Percentiles rank a stretch among this genome's conserved stretches.
Evolutionary conservation across 495 filamentous ascomycete species (phyloP).

Genomic region (Lasiosphaeriaceae sp.): DNA sequence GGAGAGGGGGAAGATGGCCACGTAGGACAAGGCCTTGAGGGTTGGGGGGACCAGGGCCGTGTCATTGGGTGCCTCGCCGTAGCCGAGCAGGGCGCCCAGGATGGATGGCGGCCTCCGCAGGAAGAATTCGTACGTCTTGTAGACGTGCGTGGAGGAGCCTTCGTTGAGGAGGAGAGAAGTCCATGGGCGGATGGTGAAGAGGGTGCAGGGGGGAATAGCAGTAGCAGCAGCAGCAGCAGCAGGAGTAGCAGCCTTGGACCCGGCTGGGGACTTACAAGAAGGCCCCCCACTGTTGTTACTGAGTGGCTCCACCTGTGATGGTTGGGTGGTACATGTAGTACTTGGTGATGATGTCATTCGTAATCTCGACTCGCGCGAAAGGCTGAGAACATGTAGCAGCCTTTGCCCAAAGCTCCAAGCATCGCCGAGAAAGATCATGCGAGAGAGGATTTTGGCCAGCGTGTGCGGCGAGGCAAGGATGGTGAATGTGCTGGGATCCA

Average conservation of each 20-base stretch:
- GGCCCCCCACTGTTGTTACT: too few species aligned
- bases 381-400: conserved; percentile 42
- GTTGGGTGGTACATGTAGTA: too few species aligned
- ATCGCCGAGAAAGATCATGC: conserved; percentile 34
- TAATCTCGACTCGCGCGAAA: conserved; percentile 15
- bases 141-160: conserved; percentile 35
- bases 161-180: conserved; percentile 41
- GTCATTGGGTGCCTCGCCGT: conserved; percentile 28
- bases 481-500: conserved; percentile 40
- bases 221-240: neutral
- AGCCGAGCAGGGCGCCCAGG: conserved; percentile 34
- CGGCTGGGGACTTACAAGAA: neutral
- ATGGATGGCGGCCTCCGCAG: conserved; percentile 36
- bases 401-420: conserved; percentile 34
- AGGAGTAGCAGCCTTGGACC: neutral
- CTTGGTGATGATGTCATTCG: neutral
- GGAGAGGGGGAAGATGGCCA: conserved; percentile 44
- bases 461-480: conserved; percentile 39
- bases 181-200: conserved; percentile 40
- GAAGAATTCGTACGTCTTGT: conserved; percentile 37
- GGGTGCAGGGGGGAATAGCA: neutral
- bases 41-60: conserved; percentile 29
- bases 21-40: conserved; percentile 41
- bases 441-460: conserved; percentile 36
- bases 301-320: neutral